Base-by-base conservation (phyloP, 1,284 basidiomycete species). In the Cryptococcus sp. region DNA sequence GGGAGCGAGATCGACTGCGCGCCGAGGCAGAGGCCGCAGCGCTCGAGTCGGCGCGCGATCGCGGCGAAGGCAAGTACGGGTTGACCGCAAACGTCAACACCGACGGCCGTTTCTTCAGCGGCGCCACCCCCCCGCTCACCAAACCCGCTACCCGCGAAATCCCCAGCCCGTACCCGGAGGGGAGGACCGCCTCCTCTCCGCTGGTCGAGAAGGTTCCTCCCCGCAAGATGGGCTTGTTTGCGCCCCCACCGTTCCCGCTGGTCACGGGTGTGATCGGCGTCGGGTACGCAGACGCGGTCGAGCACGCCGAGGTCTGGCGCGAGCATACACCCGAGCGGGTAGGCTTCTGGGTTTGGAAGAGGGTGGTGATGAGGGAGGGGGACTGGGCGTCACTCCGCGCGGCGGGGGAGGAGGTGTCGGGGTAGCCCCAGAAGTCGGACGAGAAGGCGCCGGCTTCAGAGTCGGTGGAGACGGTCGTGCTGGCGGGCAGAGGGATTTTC, bases 81-180 rank as follows among this genome's bases (percentile, higher is more conserved):
- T 44, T 53, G 28, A 61, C 56, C 24, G 59, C 59, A 21, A 61
- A 61, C 20, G 52, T 61, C 37, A 61, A 37, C 16, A 44, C 48
- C 3, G 59, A 61, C 15, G 52, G 55, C 23, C 49, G 46, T 28
- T 61, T 61, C 47, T 52, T 61, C 11, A 56, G 9, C 24, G 9
- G 43, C 13, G 12, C 20, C 11, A 18, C 43, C 4, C 37, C 15
- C 33, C 11, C 40, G 38, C 45, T 3, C 20, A 9, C 35, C 16
- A 53, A 43, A 13, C 38, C 18, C 12, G 40, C 38, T 2, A 51
- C 43, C 42, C 52, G 50, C 18, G 46, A 8, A 18, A 60, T 46
- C 40, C 55, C 55, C n/a, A 60, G 48, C 16, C 51, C 59, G 23
- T 50, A 60, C 46, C 50, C 24, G 11, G 28, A 4, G 4, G 28